Evolutionary conservation across 305 asterid species (phyloP), one percentile per base, ranked within the genome.

Genomic region (Solanum hybrid): DNA sequence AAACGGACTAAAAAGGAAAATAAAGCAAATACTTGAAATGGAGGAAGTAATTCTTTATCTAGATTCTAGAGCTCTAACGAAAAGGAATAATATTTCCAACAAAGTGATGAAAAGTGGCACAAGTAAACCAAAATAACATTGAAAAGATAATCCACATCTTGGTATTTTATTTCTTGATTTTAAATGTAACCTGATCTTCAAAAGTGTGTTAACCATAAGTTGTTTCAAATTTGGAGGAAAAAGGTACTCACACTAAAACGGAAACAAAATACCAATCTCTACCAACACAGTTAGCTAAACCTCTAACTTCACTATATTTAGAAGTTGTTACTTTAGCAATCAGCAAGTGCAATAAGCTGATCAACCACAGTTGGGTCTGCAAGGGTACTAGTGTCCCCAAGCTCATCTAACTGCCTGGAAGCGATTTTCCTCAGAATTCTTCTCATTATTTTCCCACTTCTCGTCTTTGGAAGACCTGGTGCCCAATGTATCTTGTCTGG

Each of bases 371-470:
- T 91, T 29, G 99, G 99, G 42, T 97, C 99, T 60, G 99, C 98
- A 35, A 75, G 80, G 10, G 80, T 37, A 95, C 99, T 97, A 81
- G 88, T 95, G 92, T 97, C 99, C 87, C 99, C 99, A 38, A 96
- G 98, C 93, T 97, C 99, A 91, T 96, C 97, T 85, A 95, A 90
- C 86, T 96, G 99, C 91, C 95, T 95, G 3, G 99, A 96, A 87
- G 99, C 99, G 88, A 96, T 97, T 93, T 97, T 97, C 94, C 99
- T 93, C 92, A 96, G 91, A 90, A 96, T 93, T 92, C 99, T 91
- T 92, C 99, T 94, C 99, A 96, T 97, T 89, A 97, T 97, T 95
- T 97, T 97, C 87, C 99, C 99, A 85, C 99, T 97, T 90, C 99
- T 96, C 1, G 99, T 97, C 97, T 97, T 97, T 56, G 99, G 99